Base-by-base conservation (phyloP, 1,284 basidiomycete genomes). In the Cutaneotrichosporon mucoides region DNA sequence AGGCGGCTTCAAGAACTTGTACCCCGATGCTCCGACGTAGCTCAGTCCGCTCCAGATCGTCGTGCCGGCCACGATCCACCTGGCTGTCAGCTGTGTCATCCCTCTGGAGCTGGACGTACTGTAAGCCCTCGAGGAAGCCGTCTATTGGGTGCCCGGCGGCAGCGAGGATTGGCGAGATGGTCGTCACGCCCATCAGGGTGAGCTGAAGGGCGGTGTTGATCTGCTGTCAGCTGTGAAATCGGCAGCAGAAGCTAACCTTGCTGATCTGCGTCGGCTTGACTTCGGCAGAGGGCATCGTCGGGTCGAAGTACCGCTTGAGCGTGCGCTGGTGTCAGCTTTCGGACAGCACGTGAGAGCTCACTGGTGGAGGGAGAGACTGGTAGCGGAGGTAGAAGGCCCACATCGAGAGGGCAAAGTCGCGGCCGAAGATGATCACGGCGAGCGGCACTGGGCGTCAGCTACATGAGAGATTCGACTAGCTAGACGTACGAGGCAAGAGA, bases 321-420 rank as follows among this genome's bases (percentile, higher is more conserved):
- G 93, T 97, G 87, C 95, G 94, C 90, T 93, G 68, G 3, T 10
- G 57, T 67, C 41, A 66, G 62, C 35, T 42, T 24, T 13, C 5
- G 33, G 6, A 2, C 11, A 10, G 40, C 44, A 11, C 7, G 38
- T 45, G 4, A 16, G 5, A 53, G n/a, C 64, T 65, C 79, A 93
- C 92, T 2, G 95, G 95, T 50, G 82, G 81, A 8, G 93, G 89
- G 6, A 99, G 80, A 0, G 93, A 90, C 4, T 86, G 88, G 77
- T 90, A 99, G 34, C 95, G 88, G 68, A 97, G 92, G 73, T 90
- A 92, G 73, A 99, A 94, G 3, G 95, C 96, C 5, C 90, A 90
- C 6, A 96, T 74, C 62, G 89, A 89, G 46, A 99, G 82, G 5
- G 89, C 82, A 2, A 92, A 84, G 75, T 99, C 95, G 33, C 95